Base-by-base conservation (phyloP, 163 green algal species). In the Scenedesmus sp. region DNA sequence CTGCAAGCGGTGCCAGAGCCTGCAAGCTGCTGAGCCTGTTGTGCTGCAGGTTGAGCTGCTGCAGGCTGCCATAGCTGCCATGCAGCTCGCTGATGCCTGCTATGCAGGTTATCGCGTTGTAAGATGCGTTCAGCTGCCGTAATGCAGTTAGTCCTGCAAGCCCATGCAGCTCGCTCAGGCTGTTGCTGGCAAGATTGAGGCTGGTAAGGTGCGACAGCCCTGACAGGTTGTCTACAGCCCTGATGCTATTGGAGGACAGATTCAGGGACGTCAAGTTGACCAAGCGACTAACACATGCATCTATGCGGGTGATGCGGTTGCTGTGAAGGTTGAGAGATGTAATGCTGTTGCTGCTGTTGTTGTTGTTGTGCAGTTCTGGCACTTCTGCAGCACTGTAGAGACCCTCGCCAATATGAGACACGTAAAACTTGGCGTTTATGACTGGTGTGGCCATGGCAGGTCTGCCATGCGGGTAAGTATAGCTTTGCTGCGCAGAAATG, bases 121-220 rank as follows among this genome's bases (percentile, higher is more conserved):
- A 92, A 0, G 93, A 95, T 30, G 90, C 86, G 86, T 97, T 97
- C 35, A 98, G 89, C n/a, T 93, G 92, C 20, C 83, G 90, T 30
- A 97, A 86, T 30, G 33, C 49, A 20, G 44, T 51, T 15, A 93
- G 53, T 42, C 68, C 51, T 22, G 30, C 37, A 18, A 96, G 92
- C 1, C 90, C 89, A 20, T 88, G 85, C 40, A 96, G 37, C 33
- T 79, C 51, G 0, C 88, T 33, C 0, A 97, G 89, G 86, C 91
- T 88, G 83, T 98, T 98, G 46, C 94, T 97, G 13, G 96, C 97
- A 15, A 97, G 80, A 81, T 98, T 97, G 22, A 98, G 85, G 33
- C 95, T 91, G 0, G 86, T 92, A 26, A 97, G 88, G 37, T 78
- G 44, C 1, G 56, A 26, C 65, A 93, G 81, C 30, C 51, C 26